Evolutionary conservation across 345 rosid genomes (phyloP), one percentile per base, ranked within the genome.

Genomic region (Chamaenerion angustifolium): DNA sequence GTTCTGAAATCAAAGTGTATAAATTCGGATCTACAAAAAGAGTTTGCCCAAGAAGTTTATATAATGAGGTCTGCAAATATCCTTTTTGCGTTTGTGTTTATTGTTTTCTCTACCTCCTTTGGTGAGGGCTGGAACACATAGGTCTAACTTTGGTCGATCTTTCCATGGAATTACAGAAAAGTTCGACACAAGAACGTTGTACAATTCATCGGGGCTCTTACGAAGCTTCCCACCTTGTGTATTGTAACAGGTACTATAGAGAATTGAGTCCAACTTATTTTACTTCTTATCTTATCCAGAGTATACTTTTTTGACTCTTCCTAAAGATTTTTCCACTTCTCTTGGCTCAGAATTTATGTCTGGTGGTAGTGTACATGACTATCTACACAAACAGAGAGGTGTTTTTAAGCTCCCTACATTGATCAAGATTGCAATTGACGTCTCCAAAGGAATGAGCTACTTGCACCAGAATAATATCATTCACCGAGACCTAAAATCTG

Each of bases 41-140:
- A 77, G 48, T 77, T 77, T 64, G 65, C 71, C 44, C 77, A 73
- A 67, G 82, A 77, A 62, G 68, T 77, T 56, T 64, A 65, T 62
- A 73, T 77, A 43, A 63, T 77, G 79, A 77, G 82, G 82, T 75
- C 27, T 19, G 68, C 49, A 27, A 2, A 48, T 48, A n/a, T 58
- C 17, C 57, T 5, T 43, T 43, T 19, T 10, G 35, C 1, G n/a
- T n/a, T 43, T 15, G 13, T 48, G 40, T 41, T 42, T 42, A 37
- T 45, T 49, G 19, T n/a, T 40, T 43, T 35, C 44, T 11, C 17
- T 8, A 4, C 6, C n/a, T 16, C 27, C n/a, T n/a, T n/a, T 17
- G 15, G 7, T 11, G 10, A n/a, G 48, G 37, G 31, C 43, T 54
- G 14, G 21, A 46, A 40, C 31, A 12, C 15, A 37, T 17, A 11